A percentile compares a stretch with the other conserved stretches of the same genome.
Conservation (phyloP, 2,329 filamentous ascomycete species). For the Bipolaris cookei region DNA sequence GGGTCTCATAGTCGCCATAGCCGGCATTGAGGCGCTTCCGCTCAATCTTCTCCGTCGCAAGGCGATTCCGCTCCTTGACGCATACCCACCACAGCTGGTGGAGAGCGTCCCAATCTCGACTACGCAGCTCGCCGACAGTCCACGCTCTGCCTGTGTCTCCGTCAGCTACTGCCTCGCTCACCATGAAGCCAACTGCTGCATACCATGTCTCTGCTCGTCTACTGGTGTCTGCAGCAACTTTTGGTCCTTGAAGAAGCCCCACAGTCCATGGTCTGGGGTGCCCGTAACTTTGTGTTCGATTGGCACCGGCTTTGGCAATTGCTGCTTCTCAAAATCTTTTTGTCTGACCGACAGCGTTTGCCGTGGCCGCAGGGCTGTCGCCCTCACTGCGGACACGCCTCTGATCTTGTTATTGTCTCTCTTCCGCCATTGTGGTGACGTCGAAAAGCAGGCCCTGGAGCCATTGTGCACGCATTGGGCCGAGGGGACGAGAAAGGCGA, state of each 20-base stretch:
- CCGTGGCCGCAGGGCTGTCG: constrained; percentile 70
- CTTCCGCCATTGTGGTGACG: constrained; percentile 58
- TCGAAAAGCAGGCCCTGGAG: constrained; percentile 61
- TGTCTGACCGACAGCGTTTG: constrained; percentile 76
- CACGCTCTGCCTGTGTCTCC: constrained; percentile 70
- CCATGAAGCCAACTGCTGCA: constrained; percentile 16
- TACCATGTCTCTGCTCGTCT: constrained; percentile 73
- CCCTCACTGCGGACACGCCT: constrained; percentile 80
- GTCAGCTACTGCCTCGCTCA: constrained; percentile 9
- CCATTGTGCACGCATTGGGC: constrained; percentile 29
- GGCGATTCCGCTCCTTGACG: constrained; percentile 85
- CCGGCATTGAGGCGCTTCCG: constrained; percentile 70
- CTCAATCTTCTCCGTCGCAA: constrained; percentile 78
- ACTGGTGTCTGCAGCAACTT: constrained; percentile 74
- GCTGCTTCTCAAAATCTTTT: constrained; percentile 54
- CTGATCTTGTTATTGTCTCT: constrained; percentile 81
- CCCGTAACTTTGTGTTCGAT: constrained; percentile 64
- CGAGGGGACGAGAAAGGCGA: constrained; percentile 38
- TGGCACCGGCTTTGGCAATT: constrained; percentile 74
- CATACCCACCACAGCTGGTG: constrained; percentile 95
- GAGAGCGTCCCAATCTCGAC: constrained; percentile 92
- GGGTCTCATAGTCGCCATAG: constrained; percentile 74
- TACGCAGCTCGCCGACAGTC: constrained; percentile 82
- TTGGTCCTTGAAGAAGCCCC: constrained; percentile 82
- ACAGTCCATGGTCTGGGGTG: constrained; percentile 83